Evolutionary conservation across 345 rosid genomes (phyloP), one percentile per base, ranked within the genome.

Genomic region (thale cress (Arabidopsis thaliana)): DNA sequence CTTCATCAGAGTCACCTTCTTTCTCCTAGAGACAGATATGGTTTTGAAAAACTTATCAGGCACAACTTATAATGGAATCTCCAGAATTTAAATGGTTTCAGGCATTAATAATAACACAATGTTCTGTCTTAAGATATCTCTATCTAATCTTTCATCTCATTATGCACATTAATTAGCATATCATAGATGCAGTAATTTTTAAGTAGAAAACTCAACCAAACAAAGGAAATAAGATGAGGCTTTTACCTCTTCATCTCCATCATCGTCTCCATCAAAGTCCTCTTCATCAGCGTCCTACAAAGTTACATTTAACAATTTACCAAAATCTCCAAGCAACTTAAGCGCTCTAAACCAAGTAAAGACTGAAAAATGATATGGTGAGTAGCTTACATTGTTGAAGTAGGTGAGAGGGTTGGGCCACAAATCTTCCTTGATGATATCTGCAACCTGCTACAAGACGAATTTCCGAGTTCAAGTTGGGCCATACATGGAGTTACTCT

Each of bases 361-460:
- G 23, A 42, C 1, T 13, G 48, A 45, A n/a, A 64, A 71, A 52
- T 12, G 60, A 49, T 59, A 40, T 4, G 65, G 23, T 37, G 28
- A 69, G 24, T 48, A 74, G 53, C 44, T 82, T 85, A 94, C 97
- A 84, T 79, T 89, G 84, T 85, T 90, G 62, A 94, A 94, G 73
- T 86, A 91, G 52, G 85, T 82, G 62, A 91, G 88, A 71, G 98
- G 97, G 87, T 91, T 91, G 58, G 96, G 88, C 98, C 98, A 94
- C 50, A 94, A 75, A 63, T 94, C 97, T 81, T 90, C 98, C 87
- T 94, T 94, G 78, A 94, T 92, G 28, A 94, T 82, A 76, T 90
- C 96, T 0, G 97, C 96, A 74, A 94, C 72, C 97, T 91, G 96
- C 82, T 83, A 73, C 48, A 65, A 61, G 62, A 56, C 4, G 22